Evolutionary conservation across 345 rosid genomes (phyloP).

Genomic region (Pistacia atlantica): DNA sequence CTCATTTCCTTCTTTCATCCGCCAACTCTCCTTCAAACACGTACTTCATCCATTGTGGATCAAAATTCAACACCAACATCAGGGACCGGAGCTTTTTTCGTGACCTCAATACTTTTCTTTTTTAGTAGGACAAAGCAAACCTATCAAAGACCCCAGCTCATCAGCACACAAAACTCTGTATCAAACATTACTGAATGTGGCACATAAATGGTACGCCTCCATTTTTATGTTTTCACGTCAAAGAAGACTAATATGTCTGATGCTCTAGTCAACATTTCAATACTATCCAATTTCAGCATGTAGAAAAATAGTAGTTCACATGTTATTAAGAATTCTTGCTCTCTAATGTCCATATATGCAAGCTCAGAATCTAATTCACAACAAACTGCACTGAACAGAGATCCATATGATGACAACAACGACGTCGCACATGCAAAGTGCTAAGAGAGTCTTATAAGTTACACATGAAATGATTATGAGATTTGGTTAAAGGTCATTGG

Average conservation of each 20-base stretch:
- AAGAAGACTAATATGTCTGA: conserved; percentile 17
- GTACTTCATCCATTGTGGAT: conserved; percentile 40
- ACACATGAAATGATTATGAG: too few relatives aligned
- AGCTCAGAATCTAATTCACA: conserved; percentile 17
- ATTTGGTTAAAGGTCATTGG: too few relatives aligned
- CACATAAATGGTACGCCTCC: conserved; percentile 33
- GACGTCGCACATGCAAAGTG: too few relatives aligned
- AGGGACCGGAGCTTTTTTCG: conserved; percentile 19
- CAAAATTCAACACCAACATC: conserved; percentile 7
- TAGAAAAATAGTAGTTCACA: conserved; percentile 4
- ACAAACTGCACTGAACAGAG: conserved; percentile 5
- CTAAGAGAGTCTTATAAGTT: too few relatives aligned
- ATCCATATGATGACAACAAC: conserved; percentile 16
- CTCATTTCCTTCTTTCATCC: not conserved
- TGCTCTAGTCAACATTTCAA: conserved; percentile 29
- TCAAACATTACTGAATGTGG: conserved; percentile 17
- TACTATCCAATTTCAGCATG: conserved; percentile 24
- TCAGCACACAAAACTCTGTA: conserved; percentile 12
- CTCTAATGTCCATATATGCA: not conserved
- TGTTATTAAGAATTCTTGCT: conserved; percentile 28
- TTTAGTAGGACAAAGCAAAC: conserved; percentile 2
- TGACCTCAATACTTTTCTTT: conserved; percentile 12
- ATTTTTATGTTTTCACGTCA: conserved; percentile 30
- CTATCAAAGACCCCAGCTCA: not conserved
- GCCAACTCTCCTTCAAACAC: not conserved